Base-by-base conservation (phyloP, 768 basidiomycete genomes). In the Podaxis rugospora region DNA sequence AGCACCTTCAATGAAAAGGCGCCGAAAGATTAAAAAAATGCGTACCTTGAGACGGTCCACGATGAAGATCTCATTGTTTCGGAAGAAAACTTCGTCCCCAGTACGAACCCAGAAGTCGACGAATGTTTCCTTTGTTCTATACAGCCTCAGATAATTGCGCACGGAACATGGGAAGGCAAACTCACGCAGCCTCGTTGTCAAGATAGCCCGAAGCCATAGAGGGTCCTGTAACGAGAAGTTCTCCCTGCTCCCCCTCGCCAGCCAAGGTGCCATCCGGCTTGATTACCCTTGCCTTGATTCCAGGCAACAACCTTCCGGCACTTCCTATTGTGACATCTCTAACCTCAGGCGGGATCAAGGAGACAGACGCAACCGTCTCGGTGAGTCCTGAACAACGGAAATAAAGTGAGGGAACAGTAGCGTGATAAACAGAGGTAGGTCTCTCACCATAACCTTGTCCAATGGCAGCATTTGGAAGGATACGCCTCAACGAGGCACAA, bases 1-100 rank as follows among this genome's bases (percentile, higher is more conserved):
- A 4, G 32, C 42, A 37, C 5, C 44, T 60, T 49, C 27, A 35
- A 4, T 35, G 37, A n/a, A 36, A 36, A 53, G 42, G 36, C 28
- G 27, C 46, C 42, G 49, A 35, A 46, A 7, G 18, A 14, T 18
- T 1, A 51, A 23, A n/a, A 32, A 13, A 40, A 11, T 16, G 13
- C 63, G n/a, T 65, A 86, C 88, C 80, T 90, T 92, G 58, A 90
- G 69, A 25, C 90, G 83, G 69, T 92, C 90, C 11, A 92, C 83
- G 27, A 92, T 75, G 66, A 83, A 89, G 1, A 90, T 67, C 63
- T 90, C 87, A 10, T 80, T 77, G 55, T 83, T 76, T 63, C 74
- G 80, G 63, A 89, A 82, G 67, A 90, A 78, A 40, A 90, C 89
- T 69, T 89, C 87, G 66, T 90, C 88, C 1, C 88, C 88, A 0